Conservation (phyloP, 768 basidiomycete species). For the Tylopilus sp. region DNA sequence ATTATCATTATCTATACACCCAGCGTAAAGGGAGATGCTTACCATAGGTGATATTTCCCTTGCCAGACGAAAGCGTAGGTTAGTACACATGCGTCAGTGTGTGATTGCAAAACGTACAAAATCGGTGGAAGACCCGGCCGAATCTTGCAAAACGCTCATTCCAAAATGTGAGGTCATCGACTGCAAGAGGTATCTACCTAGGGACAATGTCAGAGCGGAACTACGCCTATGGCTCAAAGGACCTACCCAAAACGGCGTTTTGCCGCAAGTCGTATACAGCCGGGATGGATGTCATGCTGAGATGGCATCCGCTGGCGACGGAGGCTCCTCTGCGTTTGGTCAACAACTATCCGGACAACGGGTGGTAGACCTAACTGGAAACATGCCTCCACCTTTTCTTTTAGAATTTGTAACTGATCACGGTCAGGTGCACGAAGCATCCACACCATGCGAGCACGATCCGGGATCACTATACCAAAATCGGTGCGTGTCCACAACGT, state of each 20-base stretch:
- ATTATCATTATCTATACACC: conserved; percentile 12
- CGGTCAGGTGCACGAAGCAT: conserved; percentile 64
- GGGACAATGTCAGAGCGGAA: conserved; percentile 1
- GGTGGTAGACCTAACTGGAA: conserved; percentile 54
- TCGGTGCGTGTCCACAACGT: neutral
- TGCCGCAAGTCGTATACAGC: conserved; percentile 50
- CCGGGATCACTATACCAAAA: conserved; percentile 69
- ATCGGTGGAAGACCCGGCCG: conserved; percentile 66
- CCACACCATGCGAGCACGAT: conserved; percentile 75
- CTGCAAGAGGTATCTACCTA: conserved; percentile 53
- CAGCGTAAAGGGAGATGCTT: conserved; percentile 25
- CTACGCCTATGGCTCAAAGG: neutral
- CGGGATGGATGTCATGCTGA: conserved; percentile 45
- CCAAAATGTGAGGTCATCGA: conserved; percentile 45
- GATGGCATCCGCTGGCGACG: conserved; percentile 55
- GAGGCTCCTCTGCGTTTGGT: conserved; percentile 54
- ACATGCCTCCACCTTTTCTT: conserved; percentile 62
- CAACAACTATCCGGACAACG: conserved; percentile 2
- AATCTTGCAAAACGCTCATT: conserved; percentile 31
- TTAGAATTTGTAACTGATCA: conserved; percentile 50
- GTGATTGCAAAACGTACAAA: conserved; percentile 51
- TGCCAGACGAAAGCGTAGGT: conserved; percentile 7
- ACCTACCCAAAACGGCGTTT: conserved; percentile 52
- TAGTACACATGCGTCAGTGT: neutral
- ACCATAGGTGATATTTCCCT: conserved; percentile 78